Percentiles rank a stretch among this genome's conserved stretches.
Conservation (phyloP, 345 rosid genomes). For the Linum lewisii region DNA sequence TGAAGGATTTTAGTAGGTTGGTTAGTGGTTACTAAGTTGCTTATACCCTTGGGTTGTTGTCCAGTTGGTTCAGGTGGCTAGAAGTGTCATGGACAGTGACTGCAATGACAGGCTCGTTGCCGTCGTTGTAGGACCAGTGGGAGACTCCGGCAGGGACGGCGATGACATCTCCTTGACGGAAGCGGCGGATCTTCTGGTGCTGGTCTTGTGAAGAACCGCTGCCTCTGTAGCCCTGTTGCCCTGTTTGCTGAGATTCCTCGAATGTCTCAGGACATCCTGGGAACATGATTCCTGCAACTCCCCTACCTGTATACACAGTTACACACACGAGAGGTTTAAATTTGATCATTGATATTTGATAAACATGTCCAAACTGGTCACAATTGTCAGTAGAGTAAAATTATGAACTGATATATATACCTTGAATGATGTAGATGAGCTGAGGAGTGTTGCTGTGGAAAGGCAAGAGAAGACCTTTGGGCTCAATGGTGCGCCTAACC, state of each 20-base stretch:
- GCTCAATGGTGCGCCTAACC: conserved; percentile 28
- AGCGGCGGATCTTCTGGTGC: conserved; percentile 46
- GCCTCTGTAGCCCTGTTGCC: conserved; percentile 9
- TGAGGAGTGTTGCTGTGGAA: conserved; percentile 30
- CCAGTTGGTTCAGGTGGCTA: conserved; percentile 58
- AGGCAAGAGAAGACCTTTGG: conserved; percentile 53
- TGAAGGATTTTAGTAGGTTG: background rate
- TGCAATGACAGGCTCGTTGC: conserved; percentile 31
- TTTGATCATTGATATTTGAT: background rate
- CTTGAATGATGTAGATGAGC: conserved; percentile 43
- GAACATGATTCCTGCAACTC: conserved; percentile 31
- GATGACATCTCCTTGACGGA: conserved; percentile 39
- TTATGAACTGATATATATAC: conserved; percentile 9
- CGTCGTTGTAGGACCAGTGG: conserved; percentile 53
- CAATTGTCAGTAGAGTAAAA: too few relatives aligned
- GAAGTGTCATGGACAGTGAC: conserved; percentile 27
- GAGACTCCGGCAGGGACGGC: conserved; percentile 46
- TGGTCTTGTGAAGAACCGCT: conserved; percentile 29
- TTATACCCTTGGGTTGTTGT: conserved; percentile 48
- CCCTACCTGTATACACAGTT: conserved; percentile 32
- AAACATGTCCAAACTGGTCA: background rate
- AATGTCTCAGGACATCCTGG: conserved; percentile 70
- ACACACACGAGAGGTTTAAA: background rate
- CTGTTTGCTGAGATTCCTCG: conserved; percentile 37
- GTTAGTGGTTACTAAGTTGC: background rate